A percentile compares a stretch with the other conserved stretches of the same genome.
These are phyloP conservation scores for Hyaloscypha bicolor DNA, from an alignment of 495 filamentous ascomycete species.

Conservation along the genomic window DNA sequence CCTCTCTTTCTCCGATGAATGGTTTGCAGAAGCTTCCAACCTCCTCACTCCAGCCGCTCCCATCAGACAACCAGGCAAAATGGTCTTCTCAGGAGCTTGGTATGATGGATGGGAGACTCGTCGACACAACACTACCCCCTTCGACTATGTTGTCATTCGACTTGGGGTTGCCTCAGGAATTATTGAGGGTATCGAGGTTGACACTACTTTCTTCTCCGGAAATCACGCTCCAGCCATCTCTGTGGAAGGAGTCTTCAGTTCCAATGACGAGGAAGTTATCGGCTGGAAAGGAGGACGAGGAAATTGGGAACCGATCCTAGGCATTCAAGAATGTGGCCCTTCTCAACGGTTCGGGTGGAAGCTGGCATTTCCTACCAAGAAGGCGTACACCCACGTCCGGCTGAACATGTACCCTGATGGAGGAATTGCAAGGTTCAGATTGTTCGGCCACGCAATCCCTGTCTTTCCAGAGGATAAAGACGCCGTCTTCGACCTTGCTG, in stretches of 20 bases:
- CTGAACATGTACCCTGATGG: conserved; percentile 93
- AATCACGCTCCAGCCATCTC: conserved; percentile 85
- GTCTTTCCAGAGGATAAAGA: conserved; percentile 64
- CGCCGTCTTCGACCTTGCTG: conserved; percentile 77
- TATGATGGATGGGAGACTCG: conserved; percentile 96
- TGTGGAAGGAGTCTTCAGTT: conserved; percentile 75
- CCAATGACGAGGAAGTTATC: conserved; percentile 60
- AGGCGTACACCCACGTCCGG: conserved; percentile 81
- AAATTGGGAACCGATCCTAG: conserved; percentile 74
- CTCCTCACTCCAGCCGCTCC: conserved; percentile 75
- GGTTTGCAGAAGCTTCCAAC: conserved; percentile 83
- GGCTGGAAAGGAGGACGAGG: conserved; percentile 57
- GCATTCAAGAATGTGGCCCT: conserved; percentile 71
- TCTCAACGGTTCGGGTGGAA: conserved; percentile 79
- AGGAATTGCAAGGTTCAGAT: conserved; percentile 84
- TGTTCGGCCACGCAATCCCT: conserved; percentile 78
- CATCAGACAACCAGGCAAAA: conserved; percentile 77
- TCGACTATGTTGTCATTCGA: conserved; percentile 82
- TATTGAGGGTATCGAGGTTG: conserved; percentile 80
- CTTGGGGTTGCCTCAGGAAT: conserved; percentile 78
- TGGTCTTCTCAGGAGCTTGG: conserved; percentile 86
- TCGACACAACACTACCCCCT: conserved; percentile 75
- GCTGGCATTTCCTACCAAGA: conserved; percentile 56
- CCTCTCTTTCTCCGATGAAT: conserved; percentile 82
- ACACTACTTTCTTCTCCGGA: conserved; percentile 84